Conservation (phyloP, 202 grass and related monocot genomes). For the Miscanthus sacchariflorus region DNA sequence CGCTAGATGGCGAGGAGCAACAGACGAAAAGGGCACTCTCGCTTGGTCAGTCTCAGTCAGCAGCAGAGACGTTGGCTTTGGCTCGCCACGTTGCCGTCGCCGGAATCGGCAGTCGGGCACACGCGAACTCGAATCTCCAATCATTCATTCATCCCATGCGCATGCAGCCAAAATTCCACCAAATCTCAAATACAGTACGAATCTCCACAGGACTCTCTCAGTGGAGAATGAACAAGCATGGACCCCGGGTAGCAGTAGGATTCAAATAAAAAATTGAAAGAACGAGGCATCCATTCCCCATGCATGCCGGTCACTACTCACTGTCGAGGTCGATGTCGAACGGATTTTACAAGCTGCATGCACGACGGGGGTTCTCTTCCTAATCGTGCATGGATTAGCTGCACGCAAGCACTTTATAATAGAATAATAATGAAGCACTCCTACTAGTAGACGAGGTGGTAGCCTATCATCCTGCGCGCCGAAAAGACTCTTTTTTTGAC, state of each 20-base stretch:
- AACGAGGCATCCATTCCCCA: constrained; percentile 10
- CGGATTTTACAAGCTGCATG: constrained; percentile 33
- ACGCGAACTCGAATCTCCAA: constrained; percentile 39
- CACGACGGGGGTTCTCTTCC: neutral
- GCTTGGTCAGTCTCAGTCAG: neutral
- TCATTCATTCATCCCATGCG: constrained; percentile 6
- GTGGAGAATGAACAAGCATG: too few relatives aligned
- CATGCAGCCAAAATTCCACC: neutral
- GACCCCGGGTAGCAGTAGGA: neutral
- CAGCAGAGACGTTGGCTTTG: neutral
- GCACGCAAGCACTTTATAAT: neutral
- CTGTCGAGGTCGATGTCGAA: neutral
- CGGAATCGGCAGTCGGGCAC: neutral
- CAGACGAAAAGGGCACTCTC: neutral
- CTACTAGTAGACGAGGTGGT: neutral
- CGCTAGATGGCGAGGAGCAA: neutral
- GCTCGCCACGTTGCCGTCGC: constrained; percentile 19
- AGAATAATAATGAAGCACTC: neutral
- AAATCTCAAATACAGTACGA: constrained; percentile 3
- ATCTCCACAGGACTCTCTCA: neutral
- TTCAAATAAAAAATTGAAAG: constrained; percentile 4
- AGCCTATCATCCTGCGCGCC: constrained; percentile 26
- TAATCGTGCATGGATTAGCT: constrained; percentile 6
- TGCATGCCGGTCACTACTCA: constrained; percentile 12
- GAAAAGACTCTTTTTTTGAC: neutral